These are phyloP conservation scores for Climacium dendroides DNA, from an alignment of 225 moss, liverwort and hornwort species.

Conservation along the genomic window DNA sequence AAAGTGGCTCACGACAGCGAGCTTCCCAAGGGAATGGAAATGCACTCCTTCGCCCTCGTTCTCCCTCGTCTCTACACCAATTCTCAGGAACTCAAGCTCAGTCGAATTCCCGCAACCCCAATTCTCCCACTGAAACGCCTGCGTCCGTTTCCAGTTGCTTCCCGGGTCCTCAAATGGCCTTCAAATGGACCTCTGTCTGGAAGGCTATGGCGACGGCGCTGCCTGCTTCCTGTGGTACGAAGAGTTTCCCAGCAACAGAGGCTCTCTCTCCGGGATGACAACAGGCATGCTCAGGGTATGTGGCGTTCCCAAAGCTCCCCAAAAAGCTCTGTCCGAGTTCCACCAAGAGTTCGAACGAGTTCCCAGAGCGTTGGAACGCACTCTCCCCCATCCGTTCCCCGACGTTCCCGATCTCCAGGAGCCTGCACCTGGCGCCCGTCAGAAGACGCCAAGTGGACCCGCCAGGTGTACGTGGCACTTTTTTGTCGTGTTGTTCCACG, in stretches of 20 bases:
- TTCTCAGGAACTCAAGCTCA: background rate
- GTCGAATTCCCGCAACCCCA: background rate
- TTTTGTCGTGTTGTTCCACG: conserved; percentile 4
- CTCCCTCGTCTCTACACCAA: background rate
- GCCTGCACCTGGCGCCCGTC: conserved; percentile 6
- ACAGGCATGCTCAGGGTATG: background rate
- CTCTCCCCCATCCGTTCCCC: background rate
- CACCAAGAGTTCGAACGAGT: no score
- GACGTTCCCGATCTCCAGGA: background rate
- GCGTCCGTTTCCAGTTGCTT: background rate
- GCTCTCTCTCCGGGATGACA: conserved; percentile 17
- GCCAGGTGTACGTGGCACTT: background rate
- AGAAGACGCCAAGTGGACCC: conserved; percentile 9
- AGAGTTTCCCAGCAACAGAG: conserved; percentile 1
- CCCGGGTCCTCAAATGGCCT: background rate
- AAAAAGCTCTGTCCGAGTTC: no score
- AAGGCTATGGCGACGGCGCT: background rate
- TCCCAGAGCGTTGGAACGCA: no score
- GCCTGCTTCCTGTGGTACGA: conserved; percentile 10
- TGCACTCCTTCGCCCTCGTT: background rate
- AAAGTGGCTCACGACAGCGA: background rate
- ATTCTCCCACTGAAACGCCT: background rate
- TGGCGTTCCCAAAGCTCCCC: background rate
- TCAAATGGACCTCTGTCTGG: background rate
- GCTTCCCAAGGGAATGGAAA: background rate